Percentiles rank a stretch among this genome's conserved stretches.
Evolutionary conservation across 768 basidiomycete genomes (phyloP).

Genomic region (Rossbeevera mucosa): DNA sequence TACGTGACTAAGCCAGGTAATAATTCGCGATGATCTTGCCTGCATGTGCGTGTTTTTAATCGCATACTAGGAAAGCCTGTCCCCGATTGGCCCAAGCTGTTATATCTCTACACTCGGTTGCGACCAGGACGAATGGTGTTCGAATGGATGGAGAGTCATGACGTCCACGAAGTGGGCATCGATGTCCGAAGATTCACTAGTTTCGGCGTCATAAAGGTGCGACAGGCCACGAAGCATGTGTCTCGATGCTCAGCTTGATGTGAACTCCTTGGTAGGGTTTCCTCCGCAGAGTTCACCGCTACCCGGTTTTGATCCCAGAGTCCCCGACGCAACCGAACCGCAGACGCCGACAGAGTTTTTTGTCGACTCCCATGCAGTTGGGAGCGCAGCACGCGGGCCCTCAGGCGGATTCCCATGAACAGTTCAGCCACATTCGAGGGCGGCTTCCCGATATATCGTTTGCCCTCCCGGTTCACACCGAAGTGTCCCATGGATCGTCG

Average conservation of each 20-base stretch:
- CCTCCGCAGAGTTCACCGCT: slow-evolving; percentile 88
- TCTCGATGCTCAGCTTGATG: neutral
- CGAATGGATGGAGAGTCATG: slow-evolving; percentile 82
- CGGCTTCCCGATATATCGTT: slow-evolving; percentile 20
- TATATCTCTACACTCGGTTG: slow-evolving; percentile 82
- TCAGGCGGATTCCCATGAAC: slow-evolving; percentile 11
- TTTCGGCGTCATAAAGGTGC: slow-evolving; percentile 94
- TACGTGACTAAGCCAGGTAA: slow-evolving; percentile 81
- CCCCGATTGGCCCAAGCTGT: slow-evolving; percentile 83
- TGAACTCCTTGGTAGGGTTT: slow-evolving; percentile 58
- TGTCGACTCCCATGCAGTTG: slow-evolving; percentile 14
- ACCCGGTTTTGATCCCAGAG: slow-evolving; percentile 67
- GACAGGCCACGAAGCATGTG: neutral
- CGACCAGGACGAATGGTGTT: slow-evolving; percentile 77
- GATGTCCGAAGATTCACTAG: slow-evolving; percentile 93
- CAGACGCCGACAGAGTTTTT: slow-evolving; percentile 30
- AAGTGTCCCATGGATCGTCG: slow-evolving; percentile 24
- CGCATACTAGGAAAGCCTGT: slow-evolving; percentile 44
- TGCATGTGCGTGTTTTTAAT: slow-evolving; percentile 1
- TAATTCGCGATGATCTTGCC: slow-evolving; percentile 17
- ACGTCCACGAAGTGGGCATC: slow-evolving; percentile 68
- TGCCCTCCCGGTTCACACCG: slow-evolving; percentile 17
- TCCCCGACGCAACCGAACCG: slow-evolving; percentile 19
- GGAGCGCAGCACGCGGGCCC: slow-evolving; percentile 9
- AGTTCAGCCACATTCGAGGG: slow-evolving; percentile 17